phyloP scores from a whole-genome alignment of 2,329 filamentous ascomycete species.

The Monosporascus cannonballus region DNA sequence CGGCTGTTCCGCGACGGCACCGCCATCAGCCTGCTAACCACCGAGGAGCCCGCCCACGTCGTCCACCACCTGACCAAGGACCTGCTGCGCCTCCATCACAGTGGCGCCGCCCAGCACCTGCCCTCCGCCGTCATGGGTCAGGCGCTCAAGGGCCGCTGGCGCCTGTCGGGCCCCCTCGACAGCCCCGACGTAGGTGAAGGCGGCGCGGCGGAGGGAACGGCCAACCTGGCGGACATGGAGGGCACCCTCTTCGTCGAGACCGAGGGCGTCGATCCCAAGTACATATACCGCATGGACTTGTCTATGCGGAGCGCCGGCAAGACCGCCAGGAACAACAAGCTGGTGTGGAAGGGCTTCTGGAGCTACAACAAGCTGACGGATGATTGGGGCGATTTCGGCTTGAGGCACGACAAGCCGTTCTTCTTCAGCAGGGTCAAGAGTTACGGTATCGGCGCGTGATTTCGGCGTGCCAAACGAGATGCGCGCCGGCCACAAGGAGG shows the following conservation, averaged over 20 bases:
- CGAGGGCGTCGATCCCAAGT: constrained; percentile 71
- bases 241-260: constrained; percentile 79
- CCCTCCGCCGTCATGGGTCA: constrained; percentile 58
- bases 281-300: constrained; percentile 79
- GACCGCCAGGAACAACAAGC: constrained; percentile 72
- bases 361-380: constrained; percentile 85
- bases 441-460: constrained; percentile 40
- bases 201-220: constrained; percentile 21
- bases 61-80: constrained; percentile 77
- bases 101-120: constrained; percentile 30
- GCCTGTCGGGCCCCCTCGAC: constrained; percentile 33
- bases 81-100: constrained; percentile 47
- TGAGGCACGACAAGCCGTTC: constrained; percentile 59
- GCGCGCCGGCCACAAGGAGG: background rate
- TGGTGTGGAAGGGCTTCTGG: constrained; percentile 85
- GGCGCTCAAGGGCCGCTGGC: constrained; percentile 54
- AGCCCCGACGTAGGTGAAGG: constrained; percentile 19
- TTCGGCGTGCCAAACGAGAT: background rate
- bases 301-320: constrained; percentile 59
- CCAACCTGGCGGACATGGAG: constrained; percentile 40
- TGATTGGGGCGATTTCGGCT: constrained; percentile 77
- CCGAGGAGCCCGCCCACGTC: constrained; percentile 75
- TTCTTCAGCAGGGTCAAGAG: constrained; percentile 63
- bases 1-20: constrained; percentile 91
- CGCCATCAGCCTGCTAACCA: constrained; percentile 73